phyloP scores from a whole-genome alignment of 192 early-diverging fungal genomes.

The Umbelopsis isabellina region DNA sequence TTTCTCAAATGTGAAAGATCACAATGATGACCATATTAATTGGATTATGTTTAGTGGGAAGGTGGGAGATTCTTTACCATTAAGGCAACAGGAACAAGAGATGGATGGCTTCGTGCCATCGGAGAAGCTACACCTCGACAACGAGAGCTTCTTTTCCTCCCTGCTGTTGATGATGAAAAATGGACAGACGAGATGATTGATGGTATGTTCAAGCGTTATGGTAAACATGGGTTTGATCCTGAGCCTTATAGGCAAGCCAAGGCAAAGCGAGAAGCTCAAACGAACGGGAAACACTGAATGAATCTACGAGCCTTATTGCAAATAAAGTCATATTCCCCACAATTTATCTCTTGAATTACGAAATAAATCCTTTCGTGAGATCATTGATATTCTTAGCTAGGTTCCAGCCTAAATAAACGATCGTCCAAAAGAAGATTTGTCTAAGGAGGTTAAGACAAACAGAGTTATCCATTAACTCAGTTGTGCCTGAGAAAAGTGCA shows the following conservation, averaged over 20 bases:
- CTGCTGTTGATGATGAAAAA: slow-evolving; percentile 11
- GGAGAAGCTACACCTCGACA: slow-evolving; percentile 17
- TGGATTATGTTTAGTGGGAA: background rate
- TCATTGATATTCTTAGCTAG: no score
- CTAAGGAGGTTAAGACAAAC: background rate
- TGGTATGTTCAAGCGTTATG: slow-evolving; percentile 12
- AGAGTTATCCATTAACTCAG: no score
- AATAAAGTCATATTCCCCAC: no score
- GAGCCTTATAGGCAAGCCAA: slow-evolving; percentile 6
- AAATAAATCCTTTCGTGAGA: no score
- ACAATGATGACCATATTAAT: background rate
- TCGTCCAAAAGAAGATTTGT: background rate
- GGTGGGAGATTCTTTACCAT: slow-evolving; percentile 13
- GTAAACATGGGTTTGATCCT: background rate
- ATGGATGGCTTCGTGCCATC: slow-evolving; percentile 1
- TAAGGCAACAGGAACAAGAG: background rate
- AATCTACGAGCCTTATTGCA: background rate
- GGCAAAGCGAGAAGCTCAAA: background rate
- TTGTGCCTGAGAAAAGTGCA: background rate
- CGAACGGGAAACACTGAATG: background rate
- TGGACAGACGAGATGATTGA: slow-evolving; percentile 19
- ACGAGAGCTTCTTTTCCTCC: slow-evolving; percentile 15
- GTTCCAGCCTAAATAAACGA: background rate
- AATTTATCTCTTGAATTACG: no score
- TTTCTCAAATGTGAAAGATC: no score